Evolutionary conservation across 306 rosid species (phyloP), one percentile per base, ranked within the genome.

Genomic region (Quercus berberidifolia): DNA sequence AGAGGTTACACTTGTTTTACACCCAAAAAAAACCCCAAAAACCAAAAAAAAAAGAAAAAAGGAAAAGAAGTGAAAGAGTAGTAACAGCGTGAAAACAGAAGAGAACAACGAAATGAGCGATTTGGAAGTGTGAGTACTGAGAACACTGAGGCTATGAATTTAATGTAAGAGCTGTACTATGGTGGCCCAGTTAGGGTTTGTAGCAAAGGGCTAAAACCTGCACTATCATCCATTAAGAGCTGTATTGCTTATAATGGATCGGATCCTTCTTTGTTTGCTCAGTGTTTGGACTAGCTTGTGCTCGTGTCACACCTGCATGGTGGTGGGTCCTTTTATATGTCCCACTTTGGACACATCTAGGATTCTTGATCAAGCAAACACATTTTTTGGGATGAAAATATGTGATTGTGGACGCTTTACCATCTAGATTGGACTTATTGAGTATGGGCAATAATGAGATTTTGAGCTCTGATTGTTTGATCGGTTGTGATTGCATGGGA

Each of bases 101-200:
- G 31, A 69, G 84, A 77, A 71, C 14, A 72, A 56, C 59, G 74
- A 78, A 68, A 65, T 38, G 71, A 76, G 76, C 82, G 86, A 80
- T 49, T 76, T 80, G 89, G 69, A 78, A 49, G 31, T 11, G 31
- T 11, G 31, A 60, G 76, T 43, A 12, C 64, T 51, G 78, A 72
- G 83, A 72, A 76, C 46, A n/a, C 43, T 79, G 85, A 76, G 89
- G 85, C 84, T 82, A 83, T 87, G 93, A 91, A 89, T 91, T 92
- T 85, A 91, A 92, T 89, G 96, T 28, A 73, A 70, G 85, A 78
- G 83, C 7, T 63, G 97, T 78, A 85, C 83, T 67, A 46, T 20
- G 79, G 93, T 91, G 96, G 91, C 80, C 84, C 85, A 62, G 75
- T 87, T 83, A 76, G 88, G 97, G 88, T 86, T 86, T 82, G 76